phyloP scores from a whole-genome alignment of 495 filamentous ascomycete species.

The Friedmanniomyces simplex region DNA sequence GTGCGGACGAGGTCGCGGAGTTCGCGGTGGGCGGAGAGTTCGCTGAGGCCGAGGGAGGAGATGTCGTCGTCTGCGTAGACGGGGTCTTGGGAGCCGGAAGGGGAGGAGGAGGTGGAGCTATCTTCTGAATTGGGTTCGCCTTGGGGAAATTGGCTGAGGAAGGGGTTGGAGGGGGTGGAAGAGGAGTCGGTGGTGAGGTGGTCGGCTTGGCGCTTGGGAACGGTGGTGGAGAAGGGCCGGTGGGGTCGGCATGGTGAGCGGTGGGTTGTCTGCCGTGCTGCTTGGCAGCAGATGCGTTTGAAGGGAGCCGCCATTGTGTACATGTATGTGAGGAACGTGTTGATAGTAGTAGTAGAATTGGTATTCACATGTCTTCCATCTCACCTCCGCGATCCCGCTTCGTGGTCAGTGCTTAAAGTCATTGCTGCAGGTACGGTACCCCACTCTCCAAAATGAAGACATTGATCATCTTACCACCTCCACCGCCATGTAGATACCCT shows the following conservation, averaged over 20 bases:
- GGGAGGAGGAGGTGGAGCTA: neutral
- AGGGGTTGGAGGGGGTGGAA: neutral
- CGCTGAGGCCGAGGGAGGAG: constrained; percentile 63
- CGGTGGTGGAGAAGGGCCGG: constrained; percentile 20
- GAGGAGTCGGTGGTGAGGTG: neutral
- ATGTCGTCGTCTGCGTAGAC: constrained; percentile 60
- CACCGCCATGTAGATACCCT: neutral
- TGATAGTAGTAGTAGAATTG: neutral
- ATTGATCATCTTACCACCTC: neutral
- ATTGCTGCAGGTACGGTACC: neutral
- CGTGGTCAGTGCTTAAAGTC: neutral
- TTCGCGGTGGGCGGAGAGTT: constrained; percentile 84
- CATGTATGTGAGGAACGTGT: neutral
- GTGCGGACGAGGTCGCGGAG: constrained; percentile 78
- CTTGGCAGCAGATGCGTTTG: constrained; percentile 25
- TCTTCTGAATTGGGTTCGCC: neutral
- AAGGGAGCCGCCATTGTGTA: constrained; percentile 34
- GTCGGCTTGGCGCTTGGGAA: constrained; percentile 4
- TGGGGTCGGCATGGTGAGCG: constrained; percentile 12
- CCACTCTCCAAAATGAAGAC: too few species aligned
- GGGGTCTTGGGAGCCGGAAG: constrained; percentile 7
- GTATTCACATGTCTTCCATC: neutral
- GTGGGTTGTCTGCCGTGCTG: constrained; percentile 6
- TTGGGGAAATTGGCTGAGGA: constrained; percentile 23
- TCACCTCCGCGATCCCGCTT: neutral